Conservation (phyloP, 1,284 basidiomycete species). For the Fomitopsis betulina region DNA sequence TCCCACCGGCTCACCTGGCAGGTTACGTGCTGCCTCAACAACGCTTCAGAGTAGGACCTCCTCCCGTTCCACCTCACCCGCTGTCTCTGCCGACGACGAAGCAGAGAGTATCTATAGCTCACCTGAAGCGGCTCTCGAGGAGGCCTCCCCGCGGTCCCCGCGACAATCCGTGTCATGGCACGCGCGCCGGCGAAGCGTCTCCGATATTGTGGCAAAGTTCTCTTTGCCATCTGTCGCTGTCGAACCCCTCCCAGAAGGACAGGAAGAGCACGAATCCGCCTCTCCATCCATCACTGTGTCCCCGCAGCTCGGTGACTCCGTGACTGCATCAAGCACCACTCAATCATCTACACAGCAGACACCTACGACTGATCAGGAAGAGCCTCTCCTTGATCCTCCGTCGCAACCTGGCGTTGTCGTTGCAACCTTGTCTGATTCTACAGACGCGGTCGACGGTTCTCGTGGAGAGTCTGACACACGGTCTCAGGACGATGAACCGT, state of each 20-base stretch:
- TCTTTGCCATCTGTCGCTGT: background rate
- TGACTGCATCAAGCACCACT: background rate
- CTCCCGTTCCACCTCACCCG: constrained; percentile 1
- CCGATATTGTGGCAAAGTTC: constrained; percentile 13
- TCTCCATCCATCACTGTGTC: background rate
- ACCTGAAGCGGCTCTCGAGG: constrained; percentile 1
- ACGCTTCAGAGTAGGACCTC: background rate
- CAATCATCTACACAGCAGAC: background rate
- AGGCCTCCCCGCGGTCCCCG: background rate
- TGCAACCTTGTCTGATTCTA: background rate
- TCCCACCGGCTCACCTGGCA: background rate
- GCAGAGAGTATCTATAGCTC: constrained; percentile 1
- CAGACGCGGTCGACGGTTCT: background rate
- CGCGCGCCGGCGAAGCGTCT: constrained; percentile 13
- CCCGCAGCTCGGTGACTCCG: background rate
- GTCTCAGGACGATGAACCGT: background rate
- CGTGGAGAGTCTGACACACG: background rate
- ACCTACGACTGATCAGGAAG: background rate
- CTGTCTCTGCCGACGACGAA: constrained; percentile 1
- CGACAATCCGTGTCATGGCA: constrained; percentile 3
- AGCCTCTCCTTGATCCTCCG: background rate
- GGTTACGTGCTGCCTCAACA: constrained; percentile 5
- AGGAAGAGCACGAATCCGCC: background rate
- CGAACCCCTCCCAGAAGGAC: constrained; percentile 4
- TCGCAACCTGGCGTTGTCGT: background rate